Base-by-base conservation (phyloP, 108 stramenopile species). In the Pseudonitzschia pungens region DNA sequence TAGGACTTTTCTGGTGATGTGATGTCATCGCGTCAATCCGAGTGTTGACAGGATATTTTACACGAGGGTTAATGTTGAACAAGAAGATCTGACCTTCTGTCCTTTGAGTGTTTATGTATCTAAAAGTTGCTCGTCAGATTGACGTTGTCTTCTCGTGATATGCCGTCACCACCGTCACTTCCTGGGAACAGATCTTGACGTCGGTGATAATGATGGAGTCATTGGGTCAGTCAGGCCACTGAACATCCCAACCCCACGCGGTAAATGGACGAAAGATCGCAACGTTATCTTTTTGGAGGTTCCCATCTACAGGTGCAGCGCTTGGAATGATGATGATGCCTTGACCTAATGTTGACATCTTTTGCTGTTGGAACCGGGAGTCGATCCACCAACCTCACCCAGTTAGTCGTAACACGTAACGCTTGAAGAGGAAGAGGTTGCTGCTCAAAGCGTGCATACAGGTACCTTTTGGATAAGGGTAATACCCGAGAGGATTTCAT, bases 161-260 rank as follows among this genome's bases (percentile, higher is more conserved):
- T 65, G 78, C 78, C 60, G 72, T 63, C 72, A 56, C 18, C 28
- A 2, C 22, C 32, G 5, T 24, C 52, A 9, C 20, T 42, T 44
- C 32, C 53, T 42, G 52, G 72, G 8, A 79, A 55, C 52, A 27
- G 63, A 58, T 40, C 51, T 32, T 28, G 24, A 12, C 9, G 14
- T 26, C 24, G 0, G 0, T 65, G 72, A 73, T 73, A 79, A 79
- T 73, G 72, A 14, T 70, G 72, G 72, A 44, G 72, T 69, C 33
- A 73, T 32, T 48, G 72, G 78, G 78, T 79, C 72, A 79, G 78
- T 79, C 72, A 79, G 78, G 78, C 71, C 21, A 73, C 78, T 79
- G 72, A 65, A 69, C 78, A 79, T 73, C 78, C 78, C 72, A 57
- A 69, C 72, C 60, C 68, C 62, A 65, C 78, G 67, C 72, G 60